phyloP scores from a whole-genome alignment of 441 rosid species.

The Corymbia citriodora region DNA sequence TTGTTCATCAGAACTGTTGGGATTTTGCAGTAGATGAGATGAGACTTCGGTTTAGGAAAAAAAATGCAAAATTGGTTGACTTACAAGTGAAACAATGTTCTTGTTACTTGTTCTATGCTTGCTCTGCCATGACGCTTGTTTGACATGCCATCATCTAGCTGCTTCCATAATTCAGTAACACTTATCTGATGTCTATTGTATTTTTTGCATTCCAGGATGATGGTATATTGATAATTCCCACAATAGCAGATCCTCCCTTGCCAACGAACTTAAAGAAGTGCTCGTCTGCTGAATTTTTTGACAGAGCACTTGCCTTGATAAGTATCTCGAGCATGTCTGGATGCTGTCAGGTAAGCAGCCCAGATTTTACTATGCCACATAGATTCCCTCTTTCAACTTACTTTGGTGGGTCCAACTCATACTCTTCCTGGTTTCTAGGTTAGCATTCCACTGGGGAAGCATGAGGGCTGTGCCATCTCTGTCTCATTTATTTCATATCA shows the following conservation, averaged over 20 bases:
- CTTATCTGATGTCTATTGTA: not conserved
- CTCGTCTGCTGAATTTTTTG: slow-evolving; percentile 43
- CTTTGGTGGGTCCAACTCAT: not conserved
- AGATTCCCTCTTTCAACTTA: not conserved
- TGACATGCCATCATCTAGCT: not conserved
- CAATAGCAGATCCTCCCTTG: slow-evolving; percentile 67
- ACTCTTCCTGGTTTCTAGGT: no score
- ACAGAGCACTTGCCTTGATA: slow-evolving; percentile 48
- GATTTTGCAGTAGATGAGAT: not conserved
- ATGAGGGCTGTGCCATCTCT: no score
- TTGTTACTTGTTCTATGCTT: not conserved
- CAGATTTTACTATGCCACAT: not conserved
- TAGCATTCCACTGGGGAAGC: no score
- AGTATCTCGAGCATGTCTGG: slow-evolving; percentile 95
- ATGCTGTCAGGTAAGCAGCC: slow-evolving; percentile 72
- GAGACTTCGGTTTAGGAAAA: not conserved
- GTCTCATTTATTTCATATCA: no score
- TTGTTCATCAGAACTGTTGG: not conserved
- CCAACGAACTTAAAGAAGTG: slow-evolving; percentile 59
- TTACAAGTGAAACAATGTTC: not conserved
- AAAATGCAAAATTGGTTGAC: not conserved
- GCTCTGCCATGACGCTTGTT: not conserved
- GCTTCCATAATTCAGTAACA: not conserved
- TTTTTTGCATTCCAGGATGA: slow-evolving; percentile 55
- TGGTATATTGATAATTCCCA: slow-evolving; percentile 75